Conservation (phyloP, 177 flowering plant species). For the Telopea speciosissima region DNA sequence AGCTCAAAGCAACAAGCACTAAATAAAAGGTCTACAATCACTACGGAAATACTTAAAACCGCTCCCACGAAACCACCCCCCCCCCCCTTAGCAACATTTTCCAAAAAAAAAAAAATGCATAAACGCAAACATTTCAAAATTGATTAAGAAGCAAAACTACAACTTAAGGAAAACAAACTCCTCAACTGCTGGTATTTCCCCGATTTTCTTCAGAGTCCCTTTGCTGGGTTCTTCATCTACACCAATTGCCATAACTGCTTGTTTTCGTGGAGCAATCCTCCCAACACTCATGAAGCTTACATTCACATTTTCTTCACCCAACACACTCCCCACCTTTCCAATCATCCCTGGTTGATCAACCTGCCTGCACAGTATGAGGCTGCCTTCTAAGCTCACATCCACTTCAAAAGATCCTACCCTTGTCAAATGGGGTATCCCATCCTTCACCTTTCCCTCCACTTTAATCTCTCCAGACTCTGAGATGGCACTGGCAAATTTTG, state of each 20-base stretch:
- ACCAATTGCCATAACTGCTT: conserved; percentile 80
- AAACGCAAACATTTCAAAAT: not conserved
- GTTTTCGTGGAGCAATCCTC: conserved; percentile 65
- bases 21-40: not conserved
- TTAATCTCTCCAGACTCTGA: conserved; percentile 68
- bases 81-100: not conserved
- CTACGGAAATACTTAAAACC: not conserved
- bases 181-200: conserved; percentile 63
- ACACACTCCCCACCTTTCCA: conserved; percentile 66
- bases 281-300: conserved; percentile 89
- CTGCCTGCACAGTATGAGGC: conserved; percentile 69
- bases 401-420: conserved; percentile 74
- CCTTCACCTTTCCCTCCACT: conserved; percentile 72
- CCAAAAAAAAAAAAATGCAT: not conserved
- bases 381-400: conserved; percentile 78
- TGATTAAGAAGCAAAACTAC: conserved; percentile 13
- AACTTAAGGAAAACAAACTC: conserved; percentile 73
- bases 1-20: not conserved
- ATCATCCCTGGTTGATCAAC: conserved; percentile 91
- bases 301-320: conserved; percentile 74
- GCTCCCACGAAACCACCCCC: not conserved
- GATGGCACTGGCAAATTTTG: conserved; percentile 71
- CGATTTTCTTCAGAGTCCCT: conserved; percentile 49
- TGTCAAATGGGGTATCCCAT: conserved; percentile 69
- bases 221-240: conserved; percentile 65